phyloP scores from a whole-genome alignment of 306 rosid genomes.

The Inga leiocalycina region DNA sequence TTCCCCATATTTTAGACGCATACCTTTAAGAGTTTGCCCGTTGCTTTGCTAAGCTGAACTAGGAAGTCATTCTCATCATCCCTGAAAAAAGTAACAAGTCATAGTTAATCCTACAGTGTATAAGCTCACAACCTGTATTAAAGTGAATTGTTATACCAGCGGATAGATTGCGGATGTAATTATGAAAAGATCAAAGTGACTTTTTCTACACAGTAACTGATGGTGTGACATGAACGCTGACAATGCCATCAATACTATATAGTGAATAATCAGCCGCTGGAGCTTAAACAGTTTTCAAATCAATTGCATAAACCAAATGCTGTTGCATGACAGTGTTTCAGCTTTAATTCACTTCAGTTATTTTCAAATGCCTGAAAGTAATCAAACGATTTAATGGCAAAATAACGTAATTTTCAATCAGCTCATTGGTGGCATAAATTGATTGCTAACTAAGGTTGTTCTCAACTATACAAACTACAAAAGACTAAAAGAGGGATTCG shows the following conservation, averaged over 20 bases:
- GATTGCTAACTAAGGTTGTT: not conserved
- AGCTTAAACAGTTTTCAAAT: not conserved
- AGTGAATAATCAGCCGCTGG: not conserved
- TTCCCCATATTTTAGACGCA: not conserved
- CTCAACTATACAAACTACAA: conserved; percentile 3
- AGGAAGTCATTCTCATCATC: conserved; percentile 83
- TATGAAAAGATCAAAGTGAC: conserved; percentile 2
- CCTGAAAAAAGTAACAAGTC: conserved; percentile 50
- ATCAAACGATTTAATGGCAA: not conserved
- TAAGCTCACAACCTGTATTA: not conserved
- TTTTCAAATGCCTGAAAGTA: not conserved
- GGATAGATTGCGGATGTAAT: not conserved
- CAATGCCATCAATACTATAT: conserved; percentile 7
- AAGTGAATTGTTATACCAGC: too few relatives aligned
- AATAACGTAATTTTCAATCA: not conserved
- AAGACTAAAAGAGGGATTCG: not conserved
- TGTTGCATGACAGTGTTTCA: not conserved
- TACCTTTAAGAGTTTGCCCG: conserved; percentile 88
- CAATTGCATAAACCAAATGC: not conserved
- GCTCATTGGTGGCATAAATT: not conserved
- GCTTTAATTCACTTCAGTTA: conserved; percentile 3
- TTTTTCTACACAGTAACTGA: not conserved
- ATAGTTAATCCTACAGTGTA: conserved; percentile 1
- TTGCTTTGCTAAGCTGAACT: conserved; percentile 74
- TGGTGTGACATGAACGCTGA: not conserved